Conservation (phyloP, 106 monocot genomes). For the Allium cepa region DNA sequence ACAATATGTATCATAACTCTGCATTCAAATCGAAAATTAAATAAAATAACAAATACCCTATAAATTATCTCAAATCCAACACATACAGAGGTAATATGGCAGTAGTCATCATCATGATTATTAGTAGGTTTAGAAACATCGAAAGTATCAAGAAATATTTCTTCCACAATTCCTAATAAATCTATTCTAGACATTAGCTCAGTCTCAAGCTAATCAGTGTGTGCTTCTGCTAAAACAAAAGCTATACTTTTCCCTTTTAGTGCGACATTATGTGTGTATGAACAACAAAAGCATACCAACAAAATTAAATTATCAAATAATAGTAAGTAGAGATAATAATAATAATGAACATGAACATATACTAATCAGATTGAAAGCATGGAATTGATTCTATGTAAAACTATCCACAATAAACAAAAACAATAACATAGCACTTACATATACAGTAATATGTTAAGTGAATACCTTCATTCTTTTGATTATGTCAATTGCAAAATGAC, state of each 20-base stretch:
- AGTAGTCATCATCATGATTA: slow-evolving; percentile 40
- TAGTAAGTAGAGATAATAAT: too few species aligned
- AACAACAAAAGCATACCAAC: slow-evolving; percentile 78
- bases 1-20: slow-evolving; percentile 66
- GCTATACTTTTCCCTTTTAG: neutral
- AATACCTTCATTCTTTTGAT: neutral
- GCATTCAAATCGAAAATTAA: slow-evolving; percentile 1
- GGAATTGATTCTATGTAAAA: slow-evolving; percentile 66
- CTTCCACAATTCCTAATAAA: slow-evolving; percentile 44
- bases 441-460: too few species aligned
- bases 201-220: slow-evolving; percentile 31
- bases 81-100: slow-evolving; percentile 65
- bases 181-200: slow-evolving; percentile 46
- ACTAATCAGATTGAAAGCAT: slow-evolving; percentile 79
- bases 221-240: slow-evolving; percentile 24
- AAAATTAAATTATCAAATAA: neutral
- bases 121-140: slow-evolving; percentile 64
- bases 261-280: slow-evolving; percentile 42
- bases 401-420: slow-evolving; percentile 65
- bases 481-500: neutral
- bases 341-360: slow-evolving; percentile 1
- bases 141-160: slow-evolving; percentile 48
- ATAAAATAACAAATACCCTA: neutral
- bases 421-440: slow-evolving; percentile 59
- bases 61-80: neutral